phyloP scores from a whole-genome alignment of 1,139 yeast species.

The Candida sp. region DNA sequence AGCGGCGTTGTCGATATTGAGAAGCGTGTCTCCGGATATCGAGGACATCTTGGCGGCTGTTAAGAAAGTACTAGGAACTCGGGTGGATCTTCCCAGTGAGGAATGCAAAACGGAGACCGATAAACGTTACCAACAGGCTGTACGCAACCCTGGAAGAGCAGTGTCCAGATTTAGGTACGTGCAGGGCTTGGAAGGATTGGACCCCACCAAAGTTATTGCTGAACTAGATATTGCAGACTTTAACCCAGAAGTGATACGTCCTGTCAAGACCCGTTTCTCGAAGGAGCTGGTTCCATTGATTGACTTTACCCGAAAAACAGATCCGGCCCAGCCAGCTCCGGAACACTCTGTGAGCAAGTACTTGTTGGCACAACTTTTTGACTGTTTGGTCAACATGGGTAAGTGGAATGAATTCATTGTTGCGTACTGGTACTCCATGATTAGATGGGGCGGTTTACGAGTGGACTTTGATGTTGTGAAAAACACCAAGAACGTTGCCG shows the following conservation, averaged over 20 bases:
- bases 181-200: conserved; percentile 6
- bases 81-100: conserved; percentile 6
- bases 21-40: conserved; percentile 29
- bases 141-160: background rate
- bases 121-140: conserved; percentile 15
- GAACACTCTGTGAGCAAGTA: conserved; percentile 29
- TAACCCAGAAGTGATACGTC: conserved; percentile 35
- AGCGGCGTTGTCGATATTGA: conserved; percentile 11
- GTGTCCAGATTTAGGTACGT: background rate
- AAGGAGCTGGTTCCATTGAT: conserved; percentile 30
- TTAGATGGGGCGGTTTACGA: conserved; percentile 32
- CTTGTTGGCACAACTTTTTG: conserved; percentile 33
- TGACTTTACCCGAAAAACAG: conserved; percentile 28
- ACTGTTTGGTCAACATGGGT: conserved; percentile 37
- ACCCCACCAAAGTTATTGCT: conserved; percentile 18
- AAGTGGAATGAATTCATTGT: conserved; percentile 31
- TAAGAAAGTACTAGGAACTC: conserved; percentile 6
- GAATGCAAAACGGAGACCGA: conserved; percentile 17
- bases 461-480: background rate
- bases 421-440: conserved; percentile 33
- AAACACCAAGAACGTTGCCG: background rate
- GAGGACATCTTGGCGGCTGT: conserved; percentile 22
- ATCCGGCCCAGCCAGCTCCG: background rate
- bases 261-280: conserved; percentile 26
- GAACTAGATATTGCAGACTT: conserved; percentile 11